These are phyloP conservation scores for Phtheirospermum japonicum DNA, from an alignment of 257 asterid species.

Conservation along the genomic window DNA sequence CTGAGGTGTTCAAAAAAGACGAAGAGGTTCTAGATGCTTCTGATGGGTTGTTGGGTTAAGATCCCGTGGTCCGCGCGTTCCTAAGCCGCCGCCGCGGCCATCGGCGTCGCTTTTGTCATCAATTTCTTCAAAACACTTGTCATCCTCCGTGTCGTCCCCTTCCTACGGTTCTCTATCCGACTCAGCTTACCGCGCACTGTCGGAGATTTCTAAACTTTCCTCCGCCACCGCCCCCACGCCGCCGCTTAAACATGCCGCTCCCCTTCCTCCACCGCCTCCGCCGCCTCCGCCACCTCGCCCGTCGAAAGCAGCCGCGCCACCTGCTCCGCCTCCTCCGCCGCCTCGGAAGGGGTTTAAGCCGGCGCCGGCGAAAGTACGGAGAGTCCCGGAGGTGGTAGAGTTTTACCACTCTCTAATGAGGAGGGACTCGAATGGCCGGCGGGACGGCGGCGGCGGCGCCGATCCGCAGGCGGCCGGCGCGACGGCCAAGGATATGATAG, in stretches of 20 bases:
- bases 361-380: slow-evolving; percentile 48
- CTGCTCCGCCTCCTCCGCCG: slow-evolving; percentile 56
- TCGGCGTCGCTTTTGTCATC: slow-evolving; percentile 50
- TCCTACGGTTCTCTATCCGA: slow-evolving; percentile 54
- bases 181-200: slow-evolving; percentile 60
- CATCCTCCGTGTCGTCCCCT: slow-evolving; percentile 57
- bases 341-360: slow-evolving; percentile 41
- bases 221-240: slow-evolving; percentile 33
- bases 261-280: slow-evolving; percentile 34
- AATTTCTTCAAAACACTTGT: slow-evolving; percentile 26
- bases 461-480: slow-evolving; percentile 43
- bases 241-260: slow-evolving; percentile 27
- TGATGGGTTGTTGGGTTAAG: slow-evolving; percentile 40
- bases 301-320: slow-evolving; percentile 32
- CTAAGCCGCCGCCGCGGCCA: slow-evolving; percentile 92
- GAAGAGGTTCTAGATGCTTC: slow-evolving; percentile 59
- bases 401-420: slow-evolving; percentile 81
- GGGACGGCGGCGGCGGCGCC: slow-evolving; percentile 37
- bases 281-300: slow-evolving; percentile 39
- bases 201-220: slow-evolving; percentile 33
- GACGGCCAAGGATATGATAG: slow-evolving; percentile 73
- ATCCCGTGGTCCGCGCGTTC: slow-evolving; percentile 78
- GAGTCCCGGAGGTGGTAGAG: slow-evolving; percentile 86
- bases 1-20: slow-evolving; percentile 36
- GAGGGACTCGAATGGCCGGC: slow-evolving; percentile 56